Conservation (phyloP, 78 protist genomes). For the Anaeramoeba flamelloides region DNA sequence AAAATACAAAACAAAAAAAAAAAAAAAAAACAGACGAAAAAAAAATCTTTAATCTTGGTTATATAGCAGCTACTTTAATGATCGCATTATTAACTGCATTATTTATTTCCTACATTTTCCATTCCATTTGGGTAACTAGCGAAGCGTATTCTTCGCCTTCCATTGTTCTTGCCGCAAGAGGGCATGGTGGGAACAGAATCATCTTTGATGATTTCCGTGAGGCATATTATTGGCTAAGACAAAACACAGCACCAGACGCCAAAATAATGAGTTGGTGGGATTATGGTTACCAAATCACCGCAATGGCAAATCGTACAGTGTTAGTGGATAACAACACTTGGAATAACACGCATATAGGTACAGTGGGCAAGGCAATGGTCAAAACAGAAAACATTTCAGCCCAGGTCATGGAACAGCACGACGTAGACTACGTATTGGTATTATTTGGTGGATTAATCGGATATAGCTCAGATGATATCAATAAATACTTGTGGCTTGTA, state of each 20-base stretch:
- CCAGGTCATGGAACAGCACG: constrained; percentile 15
- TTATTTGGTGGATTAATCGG: too few species aligned
- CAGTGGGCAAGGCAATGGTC: constrained; percentile 5
- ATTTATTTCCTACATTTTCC: constrained; percentile 57
- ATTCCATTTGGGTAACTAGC: constrained; percentile 85
- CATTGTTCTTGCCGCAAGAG: constrained; percentile 67
- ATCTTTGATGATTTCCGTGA: constrained; percentile 14
- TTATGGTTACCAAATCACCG: constrained; percentile 35
- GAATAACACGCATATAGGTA: constrained; percentile 26
- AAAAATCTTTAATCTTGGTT: too few species aligned
- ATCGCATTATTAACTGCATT: constrained; percentile 33
- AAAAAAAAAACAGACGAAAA: too few species aligned
- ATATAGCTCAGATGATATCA: too few species aligned
- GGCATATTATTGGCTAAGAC: constrained; percentile 32
- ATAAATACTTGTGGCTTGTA: too few species aligned
- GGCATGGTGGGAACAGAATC: neutral
- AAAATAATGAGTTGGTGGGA: constrained; percentile 42
- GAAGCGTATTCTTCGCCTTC: constrained; percentile 94
- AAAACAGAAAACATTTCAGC: neutral
- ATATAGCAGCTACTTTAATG: too few species aligned
- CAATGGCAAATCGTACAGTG: constrained; percentile 35
- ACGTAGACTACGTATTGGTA: constrained; percentile 25
- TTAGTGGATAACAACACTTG: constrained; percentile 29
- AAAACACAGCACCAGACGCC: constrained; percentile 28
- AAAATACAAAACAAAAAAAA: too few species aligned